A percentile compares a stretch with the other conserved stretches of the same genome.
Evolutionary conservation across 768 basidiomycete species (phyloP).

Genomic region (Candolleomyces eurysporus): DNA sequence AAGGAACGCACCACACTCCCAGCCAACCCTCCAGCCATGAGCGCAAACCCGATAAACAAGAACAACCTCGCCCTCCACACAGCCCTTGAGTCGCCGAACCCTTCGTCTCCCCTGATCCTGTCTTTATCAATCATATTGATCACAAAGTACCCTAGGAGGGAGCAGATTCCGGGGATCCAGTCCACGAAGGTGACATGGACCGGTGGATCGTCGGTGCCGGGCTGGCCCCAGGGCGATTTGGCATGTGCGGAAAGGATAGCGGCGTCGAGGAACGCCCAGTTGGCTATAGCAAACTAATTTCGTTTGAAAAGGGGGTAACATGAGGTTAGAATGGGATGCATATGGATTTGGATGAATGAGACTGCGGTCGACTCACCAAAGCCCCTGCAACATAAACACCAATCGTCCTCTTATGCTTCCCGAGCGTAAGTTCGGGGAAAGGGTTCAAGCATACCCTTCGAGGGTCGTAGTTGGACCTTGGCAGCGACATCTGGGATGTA

Average conservation of each 20-base stretch:
- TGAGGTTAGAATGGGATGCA: background rate
- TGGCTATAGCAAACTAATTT: slow-evolving; percentile 87
- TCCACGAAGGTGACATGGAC: slow-evolving; percentile 89
- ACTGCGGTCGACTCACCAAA: slow-evolving; percentile 56
- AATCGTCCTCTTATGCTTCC: slow-evolving; percentile 74
- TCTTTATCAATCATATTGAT: slow-evolving; percentile 96
- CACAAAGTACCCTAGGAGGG: slow-evolving; percentile 87
- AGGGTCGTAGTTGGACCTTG: slow-evolving; percentile 79
- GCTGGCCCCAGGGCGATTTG: slow-evolving; percentile 67
- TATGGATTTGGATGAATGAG: background rate
- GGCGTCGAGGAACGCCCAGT: slow-evolving; percentile 95
- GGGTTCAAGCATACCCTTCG: slow-evolving; percentile 85
- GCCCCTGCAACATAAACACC: slow-evolving; percentile 93
- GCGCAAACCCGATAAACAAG: slow-evolving; percentile 91
- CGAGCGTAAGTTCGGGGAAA: slow-evolving; percentile 73
- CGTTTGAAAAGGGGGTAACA: too few species aligned
- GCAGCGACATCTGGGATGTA: slow-evolving; percentile 50
- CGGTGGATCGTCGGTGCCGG: slow-evolving; percentile 53
- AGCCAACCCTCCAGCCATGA: slow-evolving; percentile 98
- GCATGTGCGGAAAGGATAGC: slow-evolving; percentile 88
- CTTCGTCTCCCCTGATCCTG: slow-evolving; percentile 74
- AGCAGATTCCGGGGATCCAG: slow-evolving; percentile 97
- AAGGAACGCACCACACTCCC: slow-evolving; percentile 81
- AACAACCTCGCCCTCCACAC: slow-evolving; percentile 91
- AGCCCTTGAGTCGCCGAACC: slow-evolving; percentile 76